These are phyloP conservation scores for Euphorbia peplus DNA, from an alignment of 345 rosid species.

Conservation along the genomic window DNA sequence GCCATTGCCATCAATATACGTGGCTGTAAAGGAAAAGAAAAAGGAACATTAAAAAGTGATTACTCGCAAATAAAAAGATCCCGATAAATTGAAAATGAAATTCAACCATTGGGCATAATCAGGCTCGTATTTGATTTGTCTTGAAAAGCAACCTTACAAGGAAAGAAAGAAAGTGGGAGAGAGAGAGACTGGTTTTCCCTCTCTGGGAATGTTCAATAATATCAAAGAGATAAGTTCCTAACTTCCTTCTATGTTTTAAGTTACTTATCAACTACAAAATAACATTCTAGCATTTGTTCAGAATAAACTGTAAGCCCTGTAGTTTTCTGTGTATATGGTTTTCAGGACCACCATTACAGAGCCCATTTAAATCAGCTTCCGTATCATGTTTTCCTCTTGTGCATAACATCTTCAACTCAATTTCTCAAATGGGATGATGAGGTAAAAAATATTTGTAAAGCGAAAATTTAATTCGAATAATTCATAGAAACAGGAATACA, in stretches of 20 bases:
- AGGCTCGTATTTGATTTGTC: background rate
- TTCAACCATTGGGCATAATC: background rate
- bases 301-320: background rate
- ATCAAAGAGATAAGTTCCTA: background rate
- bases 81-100: background rate
- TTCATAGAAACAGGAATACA: background rate
- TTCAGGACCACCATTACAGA: background rate
- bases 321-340: background rate
- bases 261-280: background rate
- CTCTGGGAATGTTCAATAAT: background rate
- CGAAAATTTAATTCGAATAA: background rate
- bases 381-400: background rate
- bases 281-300: background rate
- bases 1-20: conserved; percentile 95
- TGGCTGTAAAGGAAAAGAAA: conserved; percentile 44
- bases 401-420: background rate
- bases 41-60: background rate
- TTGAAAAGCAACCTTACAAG: background rate
- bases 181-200: background rate
- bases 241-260: background rate
- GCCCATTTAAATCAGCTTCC: background rate
- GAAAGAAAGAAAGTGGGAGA: background rate
- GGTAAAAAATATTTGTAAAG: background rate
- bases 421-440: background rate
- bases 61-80: background rate